Conservation (phyloP, 768 basidiomycete genomes). For the Amanita rimosa region DNA sequence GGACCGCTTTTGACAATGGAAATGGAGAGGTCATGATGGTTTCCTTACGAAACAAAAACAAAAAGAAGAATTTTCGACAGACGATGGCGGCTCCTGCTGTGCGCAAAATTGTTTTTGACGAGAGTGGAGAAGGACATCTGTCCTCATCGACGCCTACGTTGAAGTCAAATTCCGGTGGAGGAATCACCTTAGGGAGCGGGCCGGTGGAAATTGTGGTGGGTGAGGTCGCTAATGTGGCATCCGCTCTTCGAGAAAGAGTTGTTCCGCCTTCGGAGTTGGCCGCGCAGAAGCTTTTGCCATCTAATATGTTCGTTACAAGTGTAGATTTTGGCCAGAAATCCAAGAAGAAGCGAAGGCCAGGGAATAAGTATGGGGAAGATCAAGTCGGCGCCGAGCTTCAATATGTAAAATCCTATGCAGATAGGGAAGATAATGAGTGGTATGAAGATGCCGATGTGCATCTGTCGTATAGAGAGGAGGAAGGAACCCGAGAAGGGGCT, state of each 20-base stretch:
- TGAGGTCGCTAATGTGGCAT: background rate
- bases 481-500: background rate
- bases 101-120: slow-evolving; percentile 43
- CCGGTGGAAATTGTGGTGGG: background rate
- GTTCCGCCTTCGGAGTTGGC: slow-evolving; percentile 3
- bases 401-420: background rate
- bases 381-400: background rate
- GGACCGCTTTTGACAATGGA: slow-evolving; percentile 8
- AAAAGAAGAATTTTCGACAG: slow-evolving; percentile 55
- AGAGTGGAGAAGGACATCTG: slow-evolving; percentile 2
- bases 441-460: background rate
- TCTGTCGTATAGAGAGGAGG: slow-evolving; percentile 2
- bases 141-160: background rate
- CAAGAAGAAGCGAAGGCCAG: slow-evolving; percentile 1
- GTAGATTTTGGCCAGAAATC: background rate
- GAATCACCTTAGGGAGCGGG: background rate
- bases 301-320: slow-evolving; percentile 5
- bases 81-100: slow-evolving; percentile 29
- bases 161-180: background rate
- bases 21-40: slow-evolving; percentile 29
- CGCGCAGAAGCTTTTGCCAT: background rate
- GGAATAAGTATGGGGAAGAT: background rate
- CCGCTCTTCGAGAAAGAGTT: background rate
- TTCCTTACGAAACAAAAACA: slow-evolving; percentile 63
- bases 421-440: background rate